Base-by-base conservation (phyloP, 1,139 yeast genomes). In the Pneumocystis jirovecii region DNA sequence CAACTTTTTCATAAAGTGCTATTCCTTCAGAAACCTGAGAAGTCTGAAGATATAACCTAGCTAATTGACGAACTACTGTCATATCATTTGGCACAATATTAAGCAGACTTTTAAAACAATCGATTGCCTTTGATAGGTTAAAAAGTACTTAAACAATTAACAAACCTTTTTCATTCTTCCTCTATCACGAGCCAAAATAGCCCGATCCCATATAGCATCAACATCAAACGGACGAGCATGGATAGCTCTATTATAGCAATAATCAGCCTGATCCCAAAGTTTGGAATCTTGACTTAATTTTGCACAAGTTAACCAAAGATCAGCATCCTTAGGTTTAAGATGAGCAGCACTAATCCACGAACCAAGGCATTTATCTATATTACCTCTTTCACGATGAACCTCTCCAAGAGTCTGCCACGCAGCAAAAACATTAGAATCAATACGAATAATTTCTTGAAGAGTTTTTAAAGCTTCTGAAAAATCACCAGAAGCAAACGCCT, bases 321-420 rank as follows among this genome's bases (percentile, higher is more conserved):
- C 86, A 67, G 83, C 82, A 75, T 89, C 95, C 74, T 85, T 82
- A 1, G 89, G 85, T 70, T 86, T 87, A 39, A 88, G 78, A 72
- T 85, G 89, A 0, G 96, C 96, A 0, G 96, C 97, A 56, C 87
- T 76, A 66, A 89, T 80, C 88, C 96, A 87, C 50, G 89, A 85
- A 67, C 83, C 83, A 72, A 96, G 85, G 68, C 96, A 88, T 71
- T 85, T 85, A 69, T 85, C 83, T 64, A 81, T 74, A 64, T 86
- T 81, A 0, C 87, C 89, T 67, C 83, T 84, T 65, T 83, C 81
- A 67, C 85, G 83, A 70, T 87, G 87, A 61, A 93, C 89, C 70
- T 87, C 95, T 62, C 96, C 97, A 65, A 93, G 77, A 1, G 95
- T 83, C 71, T 86, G 87, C 74, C 88, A 91, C 0, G 97, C 97